Conservation (phyloP, 2,329 filamentous ascomycete species). For the Aspergillus arachidicola region DNA sequence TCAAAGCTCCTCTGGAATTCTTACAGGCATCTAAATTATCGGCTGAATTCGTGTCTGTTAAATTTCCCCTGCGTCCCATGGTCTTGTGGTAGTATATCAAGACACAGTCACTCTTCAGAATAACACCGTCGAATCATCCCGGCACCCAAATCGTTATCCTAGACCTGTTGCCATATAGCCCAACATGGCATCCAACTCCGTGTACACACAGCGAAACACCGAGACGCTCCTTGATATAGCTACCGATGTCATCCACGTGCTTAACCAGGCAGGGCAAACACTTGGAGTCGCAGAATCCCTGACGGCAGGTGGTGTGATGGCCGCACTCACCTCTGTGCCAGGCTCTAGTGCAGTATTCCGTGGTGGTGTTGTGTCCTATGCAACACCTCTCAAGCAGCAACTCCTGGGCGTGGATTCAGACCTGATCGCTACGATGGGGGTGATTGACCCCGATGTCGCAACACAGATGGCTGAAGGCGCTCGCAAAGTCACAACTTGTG, state of each 20-base stretch:
- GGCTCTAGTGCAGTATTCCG: neutral
- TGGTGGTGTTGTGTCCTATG: neutral
- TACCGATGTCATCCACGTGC: neutral
- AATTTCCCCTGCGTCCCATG: neutral
- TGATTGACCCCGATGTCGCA: neutral
- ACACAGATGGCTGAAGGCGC: neutral
- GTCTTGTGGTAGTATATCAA: neutral
- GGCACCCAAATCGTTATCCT: neutral
- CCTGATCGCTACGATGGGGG: neutral
- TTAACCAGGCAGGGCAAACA: neutral
- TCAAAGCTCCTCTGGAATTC: neutral
- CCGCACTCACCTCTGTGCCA: neutral
- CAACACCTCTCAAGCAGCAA: neutral
- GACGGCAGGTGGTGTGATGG: neutral
- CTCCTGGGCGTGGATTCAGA: neutral
- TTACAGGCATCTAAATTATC: neutral
- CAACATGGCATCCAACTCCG: neutral
- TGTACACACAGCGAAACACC: neutral
- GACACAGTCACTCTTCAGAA: fast-evolving
- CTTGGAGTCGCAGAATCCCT: neutral
- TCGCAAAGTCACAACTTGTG: neutral
- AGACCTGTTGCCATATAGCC: neutral
- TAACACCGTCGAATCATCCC: neutral
- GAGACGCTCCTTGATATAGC: neutral
- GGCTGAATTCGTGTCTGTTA: neutral